Percentiles rank a stretch among this genome's conserved stretches.
Evolutionary conservation across 129 eudicot species (phyloP).

Genomic region (Pulicaria dysenterica): DNA sequence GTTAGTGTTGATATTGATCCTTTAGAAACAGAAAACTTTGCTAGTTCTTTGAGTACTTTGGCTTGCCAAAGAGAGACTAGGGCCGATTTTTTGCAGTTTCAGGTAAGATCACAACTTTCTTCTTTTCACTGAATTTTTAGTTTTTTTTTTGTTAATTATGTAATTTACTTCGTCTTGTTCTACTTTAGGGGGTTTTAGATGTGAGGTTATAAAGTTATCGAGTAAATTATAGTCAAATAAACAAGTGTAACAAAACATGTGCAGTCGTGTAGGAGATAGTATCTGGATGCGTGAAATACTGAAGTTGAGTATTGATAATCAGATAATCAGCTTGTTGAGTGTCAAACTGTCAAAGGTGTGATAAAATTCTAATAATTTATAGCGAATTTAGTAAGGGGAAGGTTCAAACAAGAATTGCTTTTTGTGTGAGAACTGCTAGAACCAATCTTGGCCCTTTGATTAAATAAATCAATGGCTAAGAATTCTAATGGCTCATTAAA

Average conservation of each 20-base stretch:
- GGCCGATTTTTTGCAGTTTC: constrained; percentile 65
- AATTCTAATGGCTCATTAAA: too few relatives aligned
- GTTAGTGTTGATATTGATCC: constrained; percentile 96
- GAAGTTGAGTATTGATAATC: background rate
- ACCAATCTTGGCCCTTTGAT: too few relatives aligned
- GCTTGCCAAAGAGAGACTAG: constrained; percentile 69
- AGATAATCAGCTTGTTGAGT: background rate
- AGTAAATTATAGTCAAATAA: background rate
- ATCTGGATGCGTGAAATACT: background rate
- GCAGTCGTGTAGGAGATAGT: background rate
- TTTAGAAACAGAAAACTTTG: constrained; percentile 76
- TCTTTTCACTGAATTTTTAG: background rate
- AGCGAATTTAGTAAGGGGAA: too few relatives aligned
- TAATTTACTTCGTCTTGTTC: background rate
- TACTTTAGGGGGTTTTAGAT: background rate
- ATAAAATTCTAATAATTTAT: too few relatives aligned
- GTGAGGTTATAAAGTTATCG: background rate
- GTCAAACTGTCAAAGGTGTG: background rate
- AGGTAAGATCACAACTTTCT: constrained; percentile 43
- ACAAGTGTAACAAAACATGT: background rate
- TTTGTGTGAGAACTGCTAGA: too few relatives aligned
- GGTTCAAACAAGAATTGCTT: too few relatives aligned
- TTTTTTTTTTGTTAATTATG: background rate
- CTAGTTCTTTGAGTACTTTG: constrained; percentile 66
- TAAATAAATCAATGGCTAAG: too few relatives aligned